A percentile compares a stretch with the other conserved stretches of the same genome.
These are phyloP conservation scores for Rhodomyrtus psidioides DNA, from an alignment of 441 rosid genomes.

Conservation along the genomic window DNA sequence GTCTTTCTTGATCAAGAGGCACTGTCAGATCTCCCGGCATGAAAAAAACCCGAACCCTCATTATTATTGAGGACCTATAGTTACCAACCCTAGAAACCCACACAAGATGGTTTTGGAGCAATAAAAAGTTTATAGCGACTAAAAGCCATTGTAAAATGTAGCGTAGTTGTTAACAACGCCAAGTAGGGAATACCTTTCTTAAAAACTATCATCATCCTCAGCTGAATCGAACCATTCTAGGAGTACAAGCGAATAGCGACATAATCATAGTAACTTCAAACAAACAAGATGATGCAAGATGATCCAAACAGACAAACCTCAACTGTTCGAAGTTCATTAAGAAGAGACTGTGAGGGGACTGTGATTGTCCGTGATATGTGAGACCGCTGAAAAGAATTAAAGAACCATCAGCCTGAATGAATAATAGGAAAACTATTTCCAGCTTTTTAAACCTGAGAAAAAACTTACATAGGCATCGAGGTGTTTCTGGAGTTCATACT, in stretches of 20 bases:
- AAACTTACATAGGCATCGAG: slow-evolving; percentile 61
- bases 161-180: background rate
- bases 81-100: background rate
- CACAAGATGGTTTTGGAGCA: background rate
- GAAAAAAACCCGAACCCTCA: background rate
- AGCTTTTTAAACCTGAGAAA: background rate
- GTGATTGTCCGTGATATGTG: slow-evolving; percentile 62
- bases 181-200: background rate
- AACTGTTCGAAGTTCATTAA: slow-evolving; percentile 68
- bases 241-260: background rate
- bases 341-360: slow-evolving; percentile 72
- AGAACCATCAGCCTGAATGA: background rate
- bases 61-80: background rate
- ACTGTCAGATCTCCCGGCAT: background rate
- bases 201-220: background rate
- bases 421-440: background rate
- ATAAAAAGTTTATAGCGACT: background rate
- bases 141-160: background rate
- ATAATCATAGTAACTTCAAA: background rate
- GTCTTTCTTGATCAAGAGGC: background rate
- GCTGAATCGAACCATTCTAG: background rate
- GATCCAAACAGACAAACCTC: slow-evolving; percentile 39
- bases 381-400: slow-evolving; percentile 41
- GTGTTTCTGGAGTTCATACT: slow-evolving; percentile 57
- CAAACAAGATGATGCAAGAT: background rate